Percentiles rank a stretch among this genome's conserved stretches.
These are phyloP conservation scores for Puccinia coronata DNA, from an alignment of 1,284 basidiomycete species.

Conservation along the genomic window DNA sequence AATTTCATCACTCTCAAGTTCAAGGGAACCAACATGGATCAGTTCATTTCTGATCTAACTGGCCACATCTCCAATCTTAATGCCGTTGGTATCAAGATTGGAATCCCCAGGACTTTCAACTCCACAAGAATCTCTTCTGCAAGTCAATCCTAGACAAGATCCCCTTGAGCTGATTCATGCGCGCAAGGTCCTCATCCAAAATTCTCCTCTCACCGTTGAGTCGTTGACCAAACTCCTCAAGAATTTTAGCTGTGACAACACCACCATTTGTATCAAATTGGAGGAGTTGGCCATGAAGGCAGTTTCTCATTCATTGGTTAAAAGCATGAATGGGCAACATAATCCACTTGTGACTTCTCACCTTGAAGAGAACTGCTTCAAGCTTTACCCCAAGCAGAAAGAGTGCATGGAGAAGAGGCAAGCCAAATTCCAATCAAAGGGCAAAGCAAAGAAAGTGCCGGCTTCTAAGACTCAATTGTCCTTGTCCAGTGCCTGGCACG, in stretches of 20 bases:
- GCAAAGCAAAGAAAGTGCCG: not conserved
- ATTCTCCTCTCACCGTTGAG: not conserved
- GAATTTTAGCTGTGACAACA: not conserved
- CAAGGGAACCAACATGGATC: too few species aligned
- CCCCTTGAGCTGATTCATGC: too few species aligned
- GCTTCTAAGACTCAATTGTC: not conserved
- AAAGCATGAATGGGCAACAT: not conserved
- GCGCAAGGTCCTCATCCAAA: too few species aligned
- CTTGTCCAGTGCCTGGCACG: not conserved
- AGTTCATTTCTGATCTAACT: too few species aligned
- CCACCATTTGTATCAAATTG: not conserved
- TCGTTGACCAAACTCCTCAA: not conserved
- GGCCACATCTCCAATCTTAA: too few species aligned
- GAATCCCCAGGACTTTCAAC: not conserved
- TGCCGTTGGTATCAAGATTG: not conserved
- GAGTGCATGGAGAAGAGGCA: not conserved
- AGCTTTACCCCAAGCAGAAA: not conserved
- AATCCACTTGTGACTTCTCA: not conserved
- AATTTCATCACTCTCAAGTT: not conserved
- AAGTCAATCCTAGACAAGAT: not conserved
- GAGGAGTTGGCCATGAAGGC: not conserved
- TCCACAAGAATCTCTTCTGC: not conserved
- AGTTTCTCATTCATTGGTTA: not conserved
- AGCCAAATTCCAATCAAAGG: not conserved
- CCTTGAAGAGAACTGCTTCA: too few species aligned